Conservation (phyloP, 2,329 filamentous ascomycete species). For the Aspergillus niger region DNA sequence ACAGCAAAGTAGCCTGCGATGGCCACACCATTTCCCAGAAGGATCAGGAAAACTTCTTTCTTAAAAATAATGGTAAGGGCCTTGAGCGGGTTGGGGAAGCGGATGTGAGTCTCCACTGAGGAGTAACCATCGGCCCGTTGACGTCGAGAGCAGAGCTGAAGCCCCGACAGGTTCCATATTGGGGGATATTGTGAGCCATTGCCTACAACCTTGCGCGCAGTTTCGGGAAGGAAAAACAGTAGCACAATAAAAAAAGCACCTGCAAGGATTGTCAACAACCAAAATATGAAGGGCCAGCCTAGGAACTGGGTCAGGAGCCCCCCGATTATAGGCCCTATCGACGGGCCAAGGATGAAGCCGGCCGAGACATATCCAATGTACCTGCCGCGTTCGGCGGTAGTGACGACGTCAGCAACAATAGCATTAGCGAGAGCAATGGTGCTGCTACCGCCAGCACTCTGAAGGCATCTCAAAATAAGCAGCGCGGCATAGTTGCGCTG, state of each 20-base stretch:
- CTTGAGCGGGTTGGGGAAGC: background rate
- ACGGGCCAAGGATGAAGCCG: conserved; percentile 57
- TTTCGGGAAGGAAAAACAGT: conserved; percentile 24
- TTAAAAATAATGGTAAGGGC: background rate
- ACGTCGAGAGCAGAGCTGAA: background rate
- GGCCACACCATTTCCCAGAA: background rate
- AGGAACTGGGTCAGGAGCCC: conserved; percentile 65
- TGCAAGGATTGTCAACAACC: conserved; percentile 63
- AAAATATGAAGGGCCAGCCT: conserved; percentile 65
- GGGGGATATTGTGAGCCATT: conserved; percentile 7
- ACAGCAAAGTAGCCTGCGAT: conserved; percentile 2
- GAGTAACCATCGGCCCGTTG: background rate
- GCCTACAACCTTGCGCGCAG: conserved; percentile 9
- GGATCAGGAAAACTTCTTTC: background rate
- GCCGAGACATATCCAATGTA: conserved; percentile 48
- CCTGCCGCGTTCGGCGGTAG: conserved; percentile 38
- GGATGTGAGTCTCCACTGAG: background rate
- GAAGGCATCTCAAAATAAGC: conserved; percentile 40
- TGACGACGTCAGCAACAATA: conserved; percentile 43
- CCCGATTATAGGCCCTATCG: conserved; percentile 62
- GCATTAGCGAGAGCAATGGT: conserved; percentile 44
- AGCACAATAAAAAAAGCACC: conserved; percentile 57
- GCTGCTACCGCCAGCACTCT: conserved; percentile 43
- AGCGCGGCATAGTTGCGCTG: conserved; percentile 43
- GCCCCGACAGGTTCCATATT: background rate